Evolutionary conservation across 352 stramenopile species (phyloP), one percentile per base, ranked within the genome.

Genomic region (Plasmopara halstedii): DNA sequence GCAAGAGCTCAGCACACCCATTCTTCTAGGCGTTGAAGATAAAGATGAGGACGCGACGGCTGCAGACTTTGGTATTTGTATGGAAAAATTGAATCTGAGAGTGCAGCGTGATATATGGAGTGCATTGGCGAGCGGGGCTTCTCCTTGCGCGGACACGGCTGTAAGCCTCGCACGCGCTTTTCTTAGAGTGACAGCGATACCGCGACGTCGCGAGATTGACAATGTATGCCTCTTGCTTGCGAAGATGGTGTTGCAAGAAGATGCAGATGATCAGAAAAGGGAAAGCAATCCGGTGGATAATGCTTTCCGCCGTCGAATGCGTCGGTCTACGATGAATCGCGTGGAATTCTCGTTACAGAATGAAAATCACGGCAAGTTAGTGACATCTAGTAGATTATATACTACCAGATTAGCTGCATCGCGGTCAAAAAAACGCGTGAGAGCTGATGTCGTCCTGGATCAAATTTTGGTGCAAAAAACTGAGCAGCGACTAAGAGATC

Each of bases 31-130:
- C 10, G 39, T 45, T n/a, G 35, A 13, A 32, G 13, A 25, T 11
- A 43, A 2, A 43, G 22, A 11, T 13, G 32, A 44, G n/a, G 23
- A 45, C 20, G 13, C 13, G n/a, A 31, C 19, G 2, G 21, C 2
- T 43, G 26, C 35, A 39, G 46, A 54, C 19, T 54, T 68, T 19
- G 67, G 70, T 0, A 36, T 88, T 0, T 37, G 56, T 6, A 53
- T 88, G 25, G 71, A 88, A 34, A 45, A 64, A 20, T 36, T 81
- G 27, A 33, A 58, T 7, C 21, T 75, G 18, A 19, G 42, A 15
- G 62, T 60, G 3, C 76, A 88, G 43, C 71, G 76, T 0, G 67
- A 82, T 25, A 53, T 83, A 17, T 88, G 71, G 73, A 83, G 71
- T 32, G 69, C 70, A 23, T 49, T 85, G 19, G 62, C 64, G 9